Base-by-base conservation (phyloP, 225 moss, liverwort and hornwort species). In the Rhytidiadelphus loreus region DNA sequence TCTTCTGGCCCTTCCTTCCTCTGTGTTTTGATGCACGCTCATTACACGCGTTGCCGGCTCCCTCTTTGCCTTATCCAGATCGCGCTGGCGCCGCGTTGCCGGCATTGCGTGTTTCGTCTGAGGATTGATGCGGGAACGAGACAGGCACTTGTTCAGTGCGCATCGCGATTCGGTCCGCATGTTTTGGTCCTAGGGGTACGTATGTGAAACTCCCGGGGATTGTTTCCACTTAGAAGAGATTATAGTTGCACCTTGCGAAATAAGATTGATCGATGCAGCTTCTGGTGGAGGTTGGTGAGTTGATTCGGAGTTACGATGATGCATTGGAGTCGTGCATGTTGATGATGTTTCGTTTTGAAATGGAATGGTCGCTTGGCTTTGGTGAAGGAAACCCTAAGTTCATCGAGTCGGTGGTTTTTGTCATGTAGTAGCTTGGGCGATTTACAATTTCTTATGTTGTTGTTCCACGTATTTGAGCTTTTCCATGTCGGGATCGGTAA, bases 1-100 rank as follows among this genome's bases (percentile, higher is more conserved):
- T 66, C 75, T 41, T 18, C 35, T 33, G 33, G 3, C 61, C 52
- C 30, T 56, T 63, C 52, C 30, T 56, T 63, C 46, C 77, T 83
- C 80, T 72, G 56, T 63, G 71, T 44, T 72, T 23, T 21, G 29
- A 13, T 48, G 44, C 24, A 33, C 57, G 39, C 37, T 68, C 50
- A n/a, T 20, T 58, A 48, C 72, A 39, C 86, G 90, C 59, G 86
- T 80, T 83, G 75, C 73, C 83, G 81, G 57, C 50, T 58, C 58
- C 41, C 79, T 12, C 28, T 41, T 32, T 16, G 63, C 80, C 92
- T 92, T 90, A 89, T 92, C 92, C 82, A 86, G 86, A 80, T 88
- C 81, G 58, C 64, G 43, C 77, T 68, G 43, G 61, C 89, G 57
- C 66, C 84, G 83, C 90, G 90, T 88, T 88, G 72, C 84, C 75